Evolutionary conservation across 1,284 basidiomycete species (phyloP).

Genomic region (Cryptococcus sp.): DNA sequence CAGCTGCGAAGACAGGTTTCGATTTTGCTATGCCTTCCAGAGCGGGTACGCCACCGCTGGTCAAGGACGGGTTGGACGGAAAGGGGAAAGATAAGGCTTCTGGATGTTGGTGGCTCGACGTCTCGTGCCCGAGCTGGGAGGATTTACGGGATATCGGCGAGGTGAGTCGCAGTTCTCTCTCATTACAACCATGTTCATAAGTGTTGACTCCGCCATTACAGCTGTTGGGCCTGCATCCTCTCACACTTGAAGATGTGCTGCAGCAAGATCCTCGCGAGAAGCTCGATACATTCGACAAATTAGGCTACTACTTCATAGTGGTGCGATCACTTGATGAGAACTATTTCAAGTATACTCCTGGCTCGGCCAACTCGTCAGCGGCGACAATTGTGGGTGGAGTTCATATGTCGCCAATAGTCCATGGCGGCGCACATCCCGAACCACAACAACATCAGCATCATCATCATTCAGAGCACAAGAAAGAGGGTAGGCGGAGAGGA

Average conservation of each 20-base stretch:
- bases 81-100: slow-evolving; percentile 21
- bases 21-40: slow-evolving; percentile 20
- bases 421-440: slow-evolving; percentile 7
- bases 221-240: slow-evolving; percentile 85
- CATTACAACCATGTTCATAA: slow-evolving; percentile 2
- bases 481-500: slow-evolving; percentile 34
- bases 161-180: slow-evolving; percentile 55
- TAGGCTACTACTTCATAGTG: slow-evolving; percentile 92
- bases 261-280: slow-evolving; percentile 93
- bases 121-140: slow-evolving; percentile 84
- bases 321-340: slow-evolving; percentile 78
- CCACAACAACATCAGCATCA: neutral
- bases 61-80: slow-evolving; percentile 12
- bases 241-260: slow-evolving; percentile 94
- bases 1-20: slow-evolving; percentile 16
- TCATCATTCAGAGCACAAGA: slow-evolving; percentile 15
- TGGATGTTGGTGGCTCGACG: slow-evolving; percentile 88
- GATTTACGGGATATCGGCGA: slow-evolving; percentile 87
- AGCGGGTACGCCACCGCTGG: slow-evolving; percentile 13
- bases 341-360: slow-evolving; percentile 61
- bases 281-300: slow-evolving; percentile 79
- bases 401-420: slow-evolving; percentile 2
- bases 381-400: slow-evolving; percentile 9
- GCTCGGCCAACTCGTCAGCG: slow-evolving; percentile 19
- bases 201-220: slow-evolving; percentile 40